Evolutionary conservation across 2,329 filamentous ascomycete species (phyloP).

Genomic region (Fusarium piperis): DNA sequence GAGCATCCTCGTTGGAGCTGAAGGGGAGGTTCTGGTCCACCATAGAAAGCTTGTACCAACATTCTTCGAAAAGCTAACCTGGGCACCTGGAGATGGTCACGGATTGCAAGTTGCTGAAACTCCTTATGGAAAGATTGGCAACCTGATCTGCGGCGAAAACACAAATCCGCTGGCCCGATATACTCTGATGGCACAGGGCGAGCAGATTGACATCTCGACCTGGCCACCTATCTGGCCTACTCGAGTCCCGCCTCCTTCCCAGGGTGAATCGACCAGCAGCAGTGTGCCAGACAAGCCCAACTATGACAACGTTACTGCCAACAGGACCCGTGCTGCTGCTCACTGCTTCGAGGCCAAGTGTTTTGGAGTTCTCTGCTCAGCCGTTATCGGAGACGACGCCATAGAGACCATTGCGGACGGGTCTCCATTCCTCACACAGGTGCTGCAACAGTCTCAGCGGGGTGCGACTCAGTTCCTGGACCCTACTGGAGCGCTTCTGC

Average conservation of each 20-base stretch:
- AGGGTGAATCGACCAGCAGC: too few relatives aligned
- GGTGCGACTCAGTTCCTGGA: constrained; percentile 62
- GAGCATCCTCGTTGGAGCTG: constrained; percentile 56
- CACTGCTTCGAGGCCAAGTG: constrained; percentile 68
- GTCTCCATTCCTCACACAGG: constrained; percentile 42
- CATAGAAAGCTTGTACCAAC: constrained; percentile 65
- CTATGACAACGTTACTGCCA: constrained; percentile 65
- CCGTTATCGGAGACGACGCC: constrained; percentile 51
- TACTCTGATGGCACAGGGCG: constrained; percentile 62
- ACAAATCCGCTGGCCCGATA: constrained; percentile 66
- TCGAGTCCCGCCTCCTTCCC: constrained; percentile 19
- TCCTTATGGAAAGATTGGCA: constrained; percentile 56
- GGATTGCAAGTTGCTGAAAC: constrained; percentile 59
- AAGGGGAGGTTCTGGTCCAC: constrained; percentile 59
- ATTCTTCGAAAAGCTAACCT: constrained; percentile 66
- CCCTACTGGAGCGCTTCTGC: constrained; percentile 55
- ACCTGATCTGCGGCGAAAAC: constrained; percentile 66
- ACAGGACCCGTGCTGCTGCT: constrained; percentile 60
- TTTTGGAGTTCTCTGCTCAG: constrained; percentile 63
- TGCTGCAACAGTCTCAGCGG: constrained; percentile 50
- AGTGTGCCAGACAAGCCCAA: constrained; percentile 39
- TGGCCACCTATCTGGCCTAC: constrained; percentile 68
- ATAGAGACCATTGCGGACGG: constrained; percentile 48
- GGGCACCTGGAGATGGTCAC: constrained; percentile 61
- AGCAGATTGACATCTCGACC: constrained; percentile 64